These are phyloP conservation scores for Beta macrorhiza DNA, from an alignment of 179 eudicot genomes.

Conservation along the genomic window DNA sequence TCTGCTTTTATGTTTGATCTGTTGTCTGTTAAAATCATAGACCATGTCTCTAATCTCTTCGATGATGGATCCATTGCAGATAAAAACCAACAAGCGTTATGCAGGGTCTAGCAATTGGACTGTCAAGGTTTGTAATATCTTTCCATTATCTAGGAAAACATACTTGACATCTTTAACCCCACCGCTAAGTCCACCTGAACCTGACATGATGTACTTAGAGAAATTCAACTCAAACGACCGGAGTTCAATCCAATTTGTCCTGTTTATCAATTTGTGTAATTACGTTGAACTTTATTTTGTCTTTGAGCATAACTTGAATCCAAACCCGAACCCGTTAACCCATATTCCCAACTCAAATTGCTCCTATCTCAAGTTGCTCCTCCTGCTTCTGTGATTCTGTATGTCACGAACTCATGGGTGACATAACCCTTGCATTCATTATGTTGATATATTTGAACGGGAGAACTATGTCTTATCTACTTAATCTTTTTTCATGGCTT, in stretches of 20 bases:
- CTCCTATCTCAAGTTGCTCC: neutral
- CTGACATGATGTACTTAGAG: too few species aligned
- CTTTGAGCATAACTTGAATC: too few species aligned
- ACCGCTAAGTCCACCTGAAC: too few species aligned
- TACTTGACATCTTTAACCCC: neutral
- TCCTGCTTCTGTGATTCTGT: neutral
- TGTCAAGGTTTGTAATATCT: slow-evolving; percentile 55
- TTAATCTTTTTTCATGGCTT: slow-evolving; percentile 11
- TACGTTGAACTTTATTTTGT: too few species aligned
- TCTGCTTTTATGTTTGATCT: neutral
- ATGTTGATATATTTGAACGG: neutral
- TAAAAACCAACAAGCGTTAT: slow-evolving; percentile 86
- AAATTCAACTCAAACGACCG: too few species aligned
- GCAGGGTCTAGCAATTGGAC: slow-evolving; percentile 94
- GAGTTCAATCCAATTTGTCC: too few species aligned
- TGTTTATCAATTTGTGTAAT: too few species aligned
- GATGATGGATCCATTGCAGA: slow-evolving; percentile 44
- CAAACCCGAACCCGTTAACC: too few species aligned
- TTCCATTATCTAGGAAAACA: neutral
- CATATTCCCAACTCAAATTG: neutral
- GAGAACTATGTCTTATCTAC: neutral
- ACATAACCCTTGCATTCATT: neutral
- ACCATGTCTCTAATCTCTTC: neutral
- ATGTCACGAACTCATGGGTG: neutral
- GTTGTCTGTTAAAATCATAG: neutral